phyloP scores from a whole-genome alignment of 164 flowering plant species.

The Sedum album region DNA sequence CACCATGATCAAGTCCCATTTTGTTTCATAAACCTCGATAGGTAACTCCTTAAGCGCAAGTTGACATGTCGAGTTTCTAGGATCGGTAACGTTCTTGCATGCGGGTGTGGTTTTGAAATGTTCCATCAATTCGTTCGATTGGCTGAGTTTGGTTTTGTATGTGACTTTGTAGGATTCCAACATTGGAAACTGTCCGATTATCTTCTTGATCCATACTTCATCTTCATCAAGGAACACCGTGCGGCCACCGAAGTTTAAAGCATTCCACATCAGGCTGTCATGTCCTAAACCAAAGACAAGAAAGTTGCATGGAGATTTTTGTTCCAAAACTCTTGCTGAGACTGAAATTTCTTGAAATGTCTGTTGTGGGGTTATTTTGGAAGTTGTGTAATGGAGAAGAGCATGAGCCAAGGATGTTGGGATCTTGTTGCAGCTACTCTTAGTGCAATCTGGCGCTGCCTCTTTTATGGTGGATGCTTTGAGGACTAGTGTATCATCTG shows the following conservation, averaged over 20 bases:
- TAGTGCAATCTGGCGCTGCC: constrained; percentile 17
- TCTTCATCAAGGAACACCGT: constrained; percentile 83
- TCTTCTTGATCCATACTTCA: constrained; percentile 56
- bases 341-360: constrained; percentile 52
- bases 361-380: constrained; percentile 67
- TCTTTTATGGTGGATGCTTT: no score
- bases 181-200: constrained; percentile 36
- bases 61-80: constrained; percentile 40
- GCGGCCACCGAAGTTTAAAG: constrained; percentile 69
- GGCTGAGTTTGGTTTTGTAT: constrained; percentile 55
- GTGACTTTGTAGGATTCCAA: constrained; percentile 56
- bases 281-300: constrained; percentile 85
- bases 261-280: constrained; percentile 77
- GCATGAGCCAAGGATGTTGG: constrained; percentile 41
- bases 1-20: constrained; percentile 94
- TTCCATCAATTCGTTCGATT: constrained; percentile 48
- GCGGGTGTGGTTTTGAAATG: constrained; percentile 30
- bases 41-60: constrained; percentile 59
- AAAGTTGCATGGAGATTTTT: constrained; percentile 85
- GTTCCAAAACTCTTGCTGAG: constrained; percentile 29
- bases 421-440: constrained; percentile 42
- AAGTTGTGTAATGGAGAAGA: constrained; percentile 54
- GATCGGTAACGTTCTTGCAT: constrained; percentile 40
- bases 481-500: constrained; percentile 3
- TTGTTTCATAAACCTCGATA: constrained; percentile 39